Conservation (phyloP, 352 stramenopile species). For the Pythium dissimile region DNA sequence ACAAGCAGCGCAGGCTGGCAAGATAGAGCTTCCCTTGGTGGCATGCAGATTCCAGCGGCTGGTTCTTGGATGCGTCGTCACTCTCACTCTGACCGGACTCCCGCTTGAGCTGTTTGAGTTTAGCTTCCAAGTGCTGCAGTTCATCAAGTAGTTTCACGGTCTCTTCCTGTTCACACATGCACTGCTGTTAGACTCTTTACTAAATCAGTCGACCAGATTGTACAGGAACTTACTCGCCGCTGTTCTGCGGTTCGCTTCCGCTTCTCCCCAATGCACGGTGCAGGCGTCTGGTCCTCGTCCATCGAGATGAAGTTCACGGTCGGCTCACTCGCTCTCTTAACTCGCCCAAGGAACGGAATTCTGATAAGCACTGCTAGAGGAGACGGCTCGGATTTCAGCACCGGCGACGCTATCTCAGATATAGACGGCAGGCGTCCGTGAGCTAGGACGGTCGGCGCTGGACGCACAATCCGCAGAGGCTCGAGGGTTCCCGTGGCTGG, state of each 20-base stretch:
- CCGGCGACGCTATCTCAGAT: background rate
- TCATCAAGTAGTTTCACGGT: background rate
- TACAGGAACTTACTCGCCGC: background rate
- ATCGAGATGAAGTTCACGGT: background rate
- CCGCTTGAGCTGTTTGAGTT: constrained; percentile 6
- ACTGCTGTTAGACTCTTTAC: background rate
- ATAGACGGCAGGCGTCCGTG: background rate
- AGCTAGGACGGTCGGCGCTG: background rate
- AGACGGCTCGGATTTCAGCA: background rate
- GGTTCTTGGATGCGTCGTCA: no score
- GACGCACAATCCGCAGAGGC: background rate
- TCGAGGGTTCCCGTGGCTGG: background rate
- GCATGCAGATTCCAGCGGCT: background rate
- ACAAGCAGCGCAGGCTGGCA: constrained; percentile 6
- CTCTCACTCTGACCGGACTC: background rate
- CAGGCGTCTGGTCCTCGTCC: background rate
- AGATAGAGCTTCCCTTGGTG: constrained; percentile 3
- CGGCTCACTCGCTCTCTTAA: background rate
- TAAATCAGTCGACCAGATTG: background rate
- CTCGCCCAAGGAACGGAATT: background rate
- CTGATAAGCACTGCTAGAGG: background rate
- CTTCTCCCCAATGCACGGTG: background rate
- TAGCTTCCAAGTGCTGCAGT: background rate
- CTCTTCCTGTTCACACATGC: constrained; percentile 2
- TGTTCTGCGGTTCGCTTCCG: constrained; percentile 7